Percentiles rank a stretch among this genome's conserved stretches.
Evolutionary conservation across 495 filamentous ascomycete species (phyloP).

Genomic region (Hypoxylon rickii): DNA sequence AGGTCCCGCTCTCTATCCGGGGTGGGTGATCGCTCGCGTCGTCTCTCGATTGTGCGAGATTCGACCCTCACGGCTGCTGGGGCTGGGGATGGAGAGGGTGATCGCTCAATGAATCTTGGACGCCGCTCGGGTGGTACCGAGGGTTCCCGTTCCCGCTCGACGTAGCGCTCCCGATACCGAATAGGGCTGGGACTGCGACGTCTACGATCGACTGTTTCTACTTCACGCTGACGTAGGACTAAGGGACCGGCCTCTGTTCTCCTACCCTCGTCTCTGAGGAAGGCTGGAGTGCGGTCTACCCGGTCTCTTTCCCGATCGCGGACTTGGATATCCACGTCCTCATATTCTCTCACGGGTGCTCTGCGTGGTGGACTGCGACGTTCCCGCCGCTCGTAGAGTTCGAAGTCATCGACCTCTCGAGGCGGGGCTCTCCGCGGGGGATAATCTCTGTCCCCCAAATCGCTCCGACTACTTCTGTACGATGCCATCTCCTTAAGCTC

Average conservation of each 20-base stretch:
- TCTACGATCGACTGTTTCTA: slow-evolving; percentile 49
- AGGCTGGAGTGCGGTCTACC: slow-evolving; percentile 44
- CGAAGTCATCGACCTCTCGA: slow-evolving; percentile 29
- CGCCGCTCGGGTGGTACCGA: slow-evolving; percentile 35
- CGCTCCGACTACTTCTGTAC: slow-evolving; percentile 41
- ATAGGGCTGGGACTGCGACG: slow-evolving; percentile 53
- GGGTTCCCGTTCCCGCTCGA: slow-evolving; percentile 45
- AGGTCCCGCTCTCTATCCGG: slow-evolving; percentile 40
- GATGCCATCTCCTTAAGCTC: slow-evolving; percentile 31
- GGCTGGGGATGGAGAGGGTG: slow-evolving; percentile 45
- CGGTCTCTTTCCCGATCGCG: slow-evolving; percentile 43
- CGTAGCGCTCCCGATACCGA: slow-evolving; percentile 46
- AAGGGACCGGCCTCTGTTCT: slow-evolving; percentile 45
- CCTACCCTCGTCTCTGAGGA: slow-evolving; percentile 46
- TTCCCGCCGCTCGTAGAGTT: slow-evolving; percentile 41
- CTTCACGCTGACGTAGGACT: slow-evolving; percentile 51
- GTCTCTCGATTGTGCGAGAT: slow-evolving; percentile 31
- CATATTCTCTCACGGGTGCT: slow-evolving; percentile 42
- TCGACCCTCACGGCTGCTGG: slow-evolving; percentile 32
- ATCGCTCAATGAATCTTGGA: slow-evolving; percentile 39
- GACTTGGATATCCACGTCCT: slow-evolving; percentile 43
- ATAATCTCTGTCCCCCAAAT: slow-evolving; percentile 50
- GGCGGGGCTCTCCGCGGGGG: slow-evolving; percentile 19
- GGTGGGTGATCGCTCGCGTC: slow-evolving; percentile 35
- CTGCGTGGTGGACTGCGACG: slow-evolving; percentile 38